Base-by-base conservation (phyloP, 2,329 filamentous ascomycete genomes). In the Teratosphaeria pseudoeucalypti region DNA sequence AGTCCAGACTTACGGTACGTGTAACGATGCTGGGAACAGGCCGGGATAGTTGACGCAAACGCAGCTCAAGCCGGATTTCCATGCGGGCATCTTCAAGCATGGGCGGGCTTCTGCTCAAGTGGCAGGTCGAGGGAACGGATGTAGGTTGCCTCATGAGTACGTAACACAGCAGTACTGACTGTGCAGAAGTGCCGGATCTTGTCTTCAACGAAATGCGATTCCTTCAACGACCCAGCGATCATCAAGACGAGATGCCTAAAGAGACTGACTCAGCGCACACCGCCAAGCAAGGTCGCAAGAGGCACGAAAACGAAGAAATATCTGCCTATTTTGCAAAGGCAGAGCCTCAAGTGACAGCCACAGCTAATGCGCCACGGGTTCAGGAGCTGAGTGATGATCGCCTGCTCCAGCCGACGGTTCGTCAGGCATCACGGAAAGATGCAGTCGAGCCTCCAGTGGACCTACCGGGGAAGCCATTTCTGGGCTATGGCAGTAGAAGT, bases 121-220 rank as follows among this genome's bases (percentile, higher is more conserved):
- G 59, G 73, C 68, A 62, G 73, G 76, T 26, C 71, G 72, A 65
- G 77, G 76, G 23, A 60, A 58, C 19, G 70, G 69, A 53, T 61
- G 71, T 72, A 64, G 67, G 78, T 78, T 67, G n/a, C 14, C 34
- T 43, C 26, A 34, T 14, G 19, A 39, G 3, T 26, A 37, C 6
- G 47, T 73, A 60, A 71, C 57, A 57, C 61, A 16, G 43, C 56
- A 29, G 52, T 26, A 26, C 19, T 27, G 56, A 54, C 64, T 68
- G 57, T 68, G 43, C 29, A 10, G 59, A 64, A 81, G 79, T 81
- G 56, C 78, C 78, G 32, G 78, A 81, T 67, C 72, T 80, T 49
- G 75, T 77, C 32, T 81, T 81, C 67, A 78, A 78, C 32, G 77
- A 80, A 64, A 78, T 80, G 75, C 75, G 72, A 27, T 81, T 80